These are phyloP conservation scores for Hymenoscyphus linearis DNA, from an alignment of 2,329 filamentous ascomycete species.

Conservation along the genomic window DNA sequence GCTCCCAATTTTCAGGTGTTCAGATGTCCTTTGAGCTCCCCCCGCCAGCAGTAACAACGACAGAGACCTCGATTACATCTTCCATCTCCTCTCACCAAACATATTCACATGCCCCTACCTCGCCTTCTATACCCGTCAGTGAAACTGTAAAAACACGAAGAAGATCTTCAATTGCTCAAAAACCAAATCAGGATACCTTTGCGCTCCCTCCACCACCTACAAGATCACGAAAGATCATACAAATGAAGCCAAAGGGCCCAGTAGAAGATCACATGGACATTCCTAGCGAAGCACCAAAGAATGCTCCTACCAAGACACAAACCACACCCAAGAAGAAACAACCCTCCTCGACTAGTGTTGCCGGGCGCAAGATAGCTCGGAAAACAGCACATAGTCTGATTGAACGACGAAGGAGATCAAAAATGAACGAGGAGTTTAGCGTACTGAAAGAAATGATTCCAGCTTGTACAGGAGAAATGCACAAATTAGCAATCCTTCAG, in stretches of 20 bases:
- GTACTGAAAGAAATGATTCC: conserved; percentile 94
- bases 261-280: conserved; percentile 30
- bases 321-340: conserved; percentile 65
- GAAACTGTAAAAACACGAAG: conserved; percentile 39
- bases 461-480: conserved; percentile 95
- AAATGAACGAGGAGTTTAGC: conserved; percentile 98
- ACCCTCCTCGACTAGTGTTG: conserved; percentile 68
- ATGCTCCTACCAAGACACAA: conserved; percentile 16
- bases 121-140: conserved; percentile 35
- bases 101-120: conserved; percentile 35
- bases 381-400: conserved; percentile 97
- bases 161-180: conserved; percentile 42
- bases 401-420: conserved; percentile 80
- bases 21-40: conserved; percentile 71
- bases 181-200: conserved; percentile 55
- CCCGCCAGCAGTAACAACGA: conserved; percentile 63
- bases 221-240: conserved; percentile 90
- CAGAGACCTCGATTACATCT: conserved; percentile 47
- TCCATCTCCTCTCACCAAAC: conserved; percentile 45
- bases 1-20: conserved; percentile 53
- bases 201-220: conserved; percentile 88
- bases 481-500: conserved; percentile 92
- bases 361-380: conserved; percentile 88
- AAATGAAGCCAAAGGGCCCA: conserved; percentile 74
- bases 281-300: conserved; percentile 15